Percentiles rank a stretch among this genome's conserved stretches.
Evolutionary conservation across 768 basidiomycete genomes (phyloP).

Genomic region (Suillus ampliporus): DNA sequence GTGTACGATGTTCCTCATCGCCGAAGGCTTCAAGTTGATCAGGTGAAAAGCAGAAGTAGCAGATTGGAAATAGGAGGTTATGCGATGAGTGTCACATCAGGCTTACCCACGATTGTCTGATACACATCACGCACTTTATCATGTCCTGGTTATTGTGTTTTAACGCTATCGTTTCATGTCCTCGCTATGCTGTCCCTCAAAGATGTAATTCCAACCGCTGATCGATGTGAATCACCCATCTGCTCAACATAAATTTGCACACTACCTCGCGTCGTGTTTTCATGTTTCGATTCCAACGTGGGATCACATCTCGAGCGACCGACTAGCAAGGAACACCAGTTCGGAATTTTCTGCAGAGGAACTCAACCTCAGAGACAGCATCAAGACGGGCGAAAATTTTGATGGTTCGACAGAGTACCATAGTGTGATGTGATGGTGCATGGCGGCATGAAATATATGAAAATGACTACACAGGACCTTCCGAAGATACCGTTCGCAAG

Average conservation of each 20-base stretch:
- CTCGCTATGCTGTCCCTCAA: too few species aligned
- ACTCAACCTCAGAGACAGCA: slow-evolving; percentile 2
- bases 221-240: neutral
- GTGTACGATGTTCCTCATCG: neutral
- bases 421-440: slow-evolving; percentile 6
- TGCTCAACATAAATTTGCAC: neutral
- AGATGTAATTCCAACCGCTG: neutral
- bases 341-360: neutral
- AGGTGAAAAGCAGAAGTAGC: neutral
- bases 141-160: too few species aligned
- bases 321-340: neutral
- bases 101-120: too few species aligned
- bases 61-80: neutral
- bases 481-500: neutral
- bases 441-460: slow-evolving; percentile 7
- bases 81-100: too few species aligned
- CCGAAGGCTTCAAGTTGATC: neutral
- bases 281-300: neutral
- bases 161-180: too few species aligned
- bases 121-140: too few species aligned
- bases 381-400: slow-evolving; percentile 2
- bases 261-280: neutral
- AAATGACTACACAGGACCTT: slow-evolving; percentile 8
- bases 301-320: neutral
- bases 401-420: neutral